Evolutionary conservation across 345 rosid species (phyloP).

Genomic region (Brassica carinata): DNA sequence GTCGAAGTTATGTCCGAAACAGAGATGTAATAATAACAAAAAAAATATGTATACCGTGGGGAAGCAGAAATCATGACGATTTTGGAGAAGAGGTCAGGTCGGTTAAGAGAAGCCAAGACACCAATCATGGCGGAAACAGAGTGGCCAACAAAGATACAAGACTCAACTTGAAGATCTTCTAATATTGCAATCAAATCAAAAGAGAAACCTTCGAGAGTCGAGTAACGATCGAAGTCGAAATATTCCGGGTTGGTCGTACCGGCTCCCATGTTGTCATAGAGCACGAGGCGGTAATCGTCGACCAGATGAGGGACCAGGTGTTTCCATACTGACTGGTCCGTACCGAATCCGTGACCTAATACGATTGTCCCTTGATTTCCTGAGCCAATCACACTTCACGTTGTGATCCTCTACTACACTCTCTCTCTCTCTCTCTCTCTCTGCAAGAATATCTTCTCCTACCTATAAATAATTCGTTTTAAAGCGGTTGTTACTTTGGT

Average conservation of each 20-base stretch:
- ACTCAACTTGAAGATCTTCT: slow-evolving; percentile 57
- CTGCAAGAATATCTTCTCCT: slow-evolving; percentile 5
- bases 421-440: slow-evolving; percentile 47
- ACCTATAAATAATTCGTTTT: no score
- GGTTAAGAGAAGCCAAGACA: slow-evolving; percentile 73
- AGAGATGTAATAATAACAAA: not conserved
- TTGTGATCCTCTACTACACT: slow-evolving; percentile 80
- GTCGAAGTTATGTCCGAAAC: not conserved
- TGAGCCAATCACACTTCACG: slow-evolving; percentile 65
- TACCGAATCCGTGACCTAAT: slow-evolving; percentile 86
- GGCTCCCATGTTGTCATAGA: slow-evolving; percentile 90
- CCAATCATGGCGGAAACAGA: slow-evolving; percentile 83
- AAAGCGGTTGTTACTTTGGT: not conserved
- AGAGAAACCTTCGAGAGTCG: slow-evolving; percentile 74
- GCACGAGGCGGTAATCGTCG: slow-evolving; percentile 64
- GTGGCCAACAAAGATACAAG: slow-evolving; percentile 78
- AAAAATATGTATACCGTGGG: slow-evolving; percentile 56
- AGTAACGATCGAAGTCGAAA: slow-evolving; percentile 76
- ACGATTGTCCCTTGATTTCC: slow-evolving; percentile 59
- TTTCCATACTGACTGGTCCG: slow-evolving; percentile 95
- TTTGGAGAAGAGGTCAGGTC: slow-evolving; percentile 81
- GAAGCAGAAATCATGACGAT: slow-evolving; percentile 69
- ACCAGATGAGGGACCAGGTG: slow-evolving; percentile 82
- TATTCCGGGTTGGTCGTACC: slow-evolving; percentile 90
- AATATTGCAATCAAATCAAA: slow-evolving; percentile 78